phyloP scores from a whole-genome alignment of 352 stramenopile genomes.

The Albugo laibachii region DNA sequence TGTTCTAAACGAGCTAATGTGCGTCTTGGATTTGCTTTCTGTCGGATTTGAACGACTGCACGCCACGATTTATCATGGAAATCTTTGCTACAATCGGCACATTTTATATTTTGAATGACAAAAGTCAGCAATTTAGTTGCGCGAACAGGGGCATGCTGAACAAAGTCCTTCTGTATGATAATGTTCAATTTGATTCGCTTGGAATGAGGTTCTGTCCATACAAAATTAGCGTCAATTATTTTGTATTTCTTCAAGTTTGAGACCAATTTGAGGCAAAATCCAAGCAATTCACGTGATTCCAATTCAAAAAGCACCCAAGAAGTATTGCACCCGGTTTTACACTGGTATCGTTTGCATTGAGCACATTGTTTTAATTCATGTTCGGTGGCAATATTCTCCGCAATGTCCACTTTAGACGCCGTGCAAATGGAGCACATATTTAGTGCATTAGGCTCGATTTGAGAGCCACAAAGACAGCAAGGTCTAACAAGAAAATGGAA shows the following conservation, averaged over 20 bases:
- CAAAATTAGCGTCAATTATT: slow-evolving; percentile 51
- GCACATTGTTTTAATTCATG: slow-evolving; percentile 36
- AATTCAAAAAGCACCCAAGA: slow-evolving; percentile 37
- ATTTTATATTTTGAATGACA: slow-evolving; percentile 37
- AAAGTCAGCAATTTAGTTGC: slow-evolving; percentile 48
- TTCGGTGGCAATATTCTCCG: slow-evolving; percentile 37
- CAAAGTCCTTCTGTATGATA: slow-evolving; percentile 41
- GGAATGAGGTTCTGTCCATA: slow-evolving; percentile 71
- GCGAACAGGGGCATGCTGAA: slow-evolving; percentile 48
- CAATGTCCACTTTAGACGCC: slow-evolving; percentile 41
- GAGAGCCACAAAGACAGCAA: slow-evolving; percentile 37
- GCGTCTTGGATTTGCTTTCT: slow-evolving; percentile 54
- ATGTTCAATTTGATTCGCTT: slow-evolving; percentile 61
- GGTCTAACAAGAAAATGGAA: slow-evolving; percentile 2
- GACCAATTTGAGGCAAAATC: slow-evolving; percentile 57
- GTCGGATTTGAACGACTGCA: slow-evolving; percentile 50
- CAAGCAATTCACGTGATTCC: slow-evolving; percentile 59
- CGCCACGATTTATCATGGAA: slow-evolving; percentile 50
- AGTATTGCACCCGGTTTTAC: slow-evolving; percentile 22
- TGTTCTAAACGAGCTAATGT: slow-evolving; percentile 53
- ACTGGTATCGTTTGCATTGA: slow-evolving; percentile 44
- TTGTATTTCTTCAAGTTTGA: slow-evolving; percentile 39
- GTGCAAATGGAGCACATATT: slow-evolving; percentile 67
- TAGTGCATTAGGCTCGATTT: slow-evolving; percentile 53
- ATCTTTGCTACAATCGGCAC: slow-evolving; percentile 48